Conservation (phyloP, 257 asterid genomes). For the Handroanthus guayacan region DNA sequence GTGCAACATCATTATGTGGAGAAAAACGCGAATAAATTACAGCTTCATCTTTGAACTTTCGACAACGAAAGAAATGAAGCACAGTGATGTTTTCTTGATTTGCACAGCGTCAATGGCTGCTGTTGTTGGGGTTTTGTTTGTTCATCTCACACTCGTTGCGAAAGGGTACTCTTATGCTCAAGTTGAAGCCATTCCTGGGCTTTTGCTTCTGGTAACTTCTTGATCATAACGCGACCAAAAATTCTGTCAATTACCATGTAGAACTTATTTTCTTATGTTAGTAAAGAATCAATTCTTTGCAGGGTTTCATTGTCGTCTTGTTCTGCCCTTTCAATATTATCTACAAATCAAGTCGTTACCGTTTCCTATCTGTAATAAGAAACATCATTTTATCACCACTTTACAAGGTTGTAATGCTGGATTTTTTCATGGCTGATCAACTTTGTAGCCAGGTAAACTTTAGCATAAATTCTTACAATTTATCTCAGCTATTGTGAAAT, state of each 20-base stretch:
- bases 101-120: constrained; percentile 76
- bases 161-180: constrained; percentile 71
- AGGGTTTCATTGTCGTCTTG: constrained; percentile 61
- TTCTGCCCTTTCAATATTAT: constrained; percentile 80
- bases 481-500: neutral
- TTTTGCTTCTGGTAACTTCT: constrained; percentile 69
- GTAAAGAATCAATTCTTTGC: neutral
- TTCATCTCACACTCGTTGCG: constrained; percentile 73
- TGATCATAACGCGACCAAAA: neutral
- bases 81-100: constrained; percentile 79
- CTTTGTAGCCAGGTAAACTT: constrained; percentile 89
- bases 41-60: constrained; percentile 85
- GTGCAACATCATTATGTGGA: constrained; percentile 94
- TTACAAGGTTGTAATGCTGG: constrained; percentile 93
- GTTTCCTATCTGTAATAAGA: constrained; percentile 68
- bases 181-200: constrained; percentile 79
- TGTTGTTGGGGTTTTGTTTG: constrained; percentile 69
- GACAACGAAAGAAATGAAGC: constrained; percentile 71
- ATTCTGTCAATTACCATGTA: neutral
- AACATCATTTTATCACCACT: constrained; percentile 81
- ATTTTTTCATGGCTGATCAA: constrained; percentile 97
- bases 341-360: constrained; percentile 85
- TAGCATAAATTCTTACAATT: neutral
- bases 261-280: neutral
- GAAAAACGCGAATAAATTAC: constrained; percentile 78